Base-by-base conservation (phyloP, 2,329 filamentous ascomycete species). In the Pezicula carpinea region DNA sequence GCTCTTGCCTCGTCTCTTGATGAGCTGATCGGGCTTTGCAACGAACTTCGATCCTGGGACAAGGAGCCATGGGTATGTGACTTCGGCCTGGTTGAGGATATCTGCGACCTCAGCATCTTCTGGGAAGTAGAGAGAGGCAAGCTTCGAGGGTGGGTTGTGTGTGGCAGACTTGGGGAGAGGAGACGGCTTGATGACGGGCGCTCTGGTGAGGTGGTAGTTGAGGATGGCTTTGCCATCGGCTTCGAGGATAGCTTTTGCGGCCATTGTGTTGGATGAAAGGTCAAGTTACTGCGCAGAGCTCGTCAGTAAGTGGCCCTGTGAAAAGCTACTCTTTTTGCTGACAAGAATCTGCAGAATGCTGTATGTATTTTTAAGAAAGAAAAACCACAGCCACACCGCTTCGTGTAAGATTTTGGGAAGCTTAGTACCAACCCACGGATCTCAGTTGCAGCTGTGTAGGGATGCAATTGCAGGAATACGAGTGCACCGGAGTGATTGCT, bases 221-320 rank as follows among this genome's bases (percentile, higher is more conserved):
- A 99, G 82, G 79, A 99, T 97, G 82, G 93, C 93, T 87, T 99
- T 99, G 83, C 93, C 93, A 78, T 99, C 93, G 80, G 92, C 92
- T 81, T 99, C 93, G 80, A 87, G 76, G 69, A 99, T 97, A 60
- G 92, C 87, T 78, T 99, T 99, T 73, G 93, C 89, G 69, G 89
- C 90, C 89, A 95, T 95, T 65, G 65, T 80, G 71, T 47, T 47
- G 42, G 39, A 51, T 54, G 47, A 42, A 52, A 54, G 50, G 52
- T 50, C 50, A 38, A 49, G 52, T 55, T 58, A 51, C 56, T 59
- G 39, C 47, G 39, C 10, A 19, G 43, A 19, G n/a, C 19, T 22
- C 36, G 48, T 58, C 43, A 59, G 57, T 43, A 40, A 22, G 35
- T 40, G 43, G 23, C 50, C 32, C 33, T 18, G 8, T 15, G 15